These are phyloP conservation scores for Diplodia intermedia DNA, from an alignment of 2,329 filamentous ascomycete species.

Conservation along the genomic window DNA sequence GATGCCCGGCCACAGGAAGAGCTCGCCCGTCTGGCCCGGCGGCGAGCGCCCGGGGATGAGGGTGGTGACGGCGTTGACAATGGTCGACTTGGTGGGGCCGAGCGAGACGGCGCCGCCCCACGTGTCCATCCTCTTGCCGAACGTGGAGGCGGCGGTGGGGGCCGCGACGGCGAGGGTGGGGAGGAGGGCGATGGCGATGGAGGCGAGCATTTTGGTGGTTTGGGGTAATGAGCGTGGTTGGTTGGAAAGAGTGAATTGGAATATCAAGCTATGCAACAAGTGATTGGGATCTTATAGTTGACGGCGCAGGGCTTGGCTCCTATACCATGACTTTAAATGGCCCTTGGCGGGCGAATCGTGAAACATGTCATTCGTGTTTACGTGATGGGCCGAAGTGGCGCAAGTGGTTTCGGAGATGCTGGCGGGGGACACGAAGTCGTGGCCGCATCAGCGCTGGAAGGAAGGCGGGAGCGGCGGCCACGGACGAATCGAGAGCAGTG, in stretches of 20 bases:
- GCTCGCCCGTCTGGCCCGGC: conserved; percentile 46
- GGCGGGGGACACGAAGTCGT: background rate
- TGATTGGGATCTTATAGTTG: background rate
- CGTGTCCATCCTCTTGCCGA: conserved; percentile 38
- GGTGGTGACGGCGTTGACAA: conserved; percentile 51
- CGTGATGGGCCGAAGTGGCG: background rate
- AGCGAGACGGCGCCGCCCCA: conserved; percentile 52
- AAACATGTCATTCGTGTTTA: conserved; percentile 8
- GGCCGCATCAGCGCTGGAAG: background rate
- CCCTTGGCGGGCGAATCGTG: conserved; percentile 6
- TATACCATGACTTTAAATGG: background rate
- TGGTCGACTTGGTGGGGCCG: conserved; percentile 49
- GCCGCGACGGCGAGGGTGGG: background rate
- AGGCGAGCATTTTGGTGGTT: conserved; percentile 3
- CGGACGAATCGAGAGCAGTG: background rate
- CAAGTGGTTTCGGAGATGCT: background rate
- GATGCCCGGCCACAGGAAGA: conserved; percentile 56
- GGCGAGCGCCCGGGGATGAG: conserved; percentile 51
- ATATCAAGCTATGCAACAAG: background rate
- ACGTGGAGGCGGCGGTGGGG: background rate
- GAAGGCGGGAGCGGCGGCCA: background rate
- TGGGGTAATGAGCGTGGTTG: background rate
- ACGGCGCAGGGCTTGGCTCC: background rate
- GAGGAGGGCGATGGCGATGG: conserved; percentile 14
- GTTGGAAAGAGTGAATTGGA: background rate